Evolutionary conservation across 2,329 filamentous ascomycete species (phyloP).

Genomic region (Fusarium nygamai): DNA sequence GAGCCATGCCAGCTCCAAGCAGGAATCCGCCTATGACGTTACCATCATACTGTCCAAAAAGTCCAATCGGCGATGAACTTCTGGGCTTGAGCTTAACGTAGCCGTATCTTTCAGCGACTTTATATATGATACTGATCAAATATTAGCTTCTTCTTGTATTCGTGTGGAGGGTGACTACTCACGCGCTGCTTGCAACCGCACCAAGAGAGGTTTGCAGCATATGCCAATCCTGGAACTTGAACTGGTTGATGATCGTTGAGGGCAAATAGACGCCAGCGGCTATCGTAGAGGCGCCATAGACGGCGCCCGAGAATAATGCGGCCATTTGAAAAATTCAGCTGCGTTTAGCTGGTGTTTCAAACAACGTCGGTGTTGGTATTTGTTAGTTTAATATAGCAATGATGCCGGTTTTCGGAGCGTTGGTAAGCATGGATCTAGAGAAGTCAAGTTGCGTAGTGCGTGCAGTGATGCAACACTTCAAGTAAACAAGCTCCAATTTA

Average conservation of each 20-base stretch:
- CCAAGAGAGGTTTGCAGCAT: constrained; percentile 73
- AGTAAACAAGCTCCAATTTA: not conserved
- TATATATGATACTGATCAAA: constrained; percentile 54
- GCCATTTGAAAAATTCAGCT: constrained; percentile 39
- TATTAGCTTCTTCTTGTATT: not conserved
- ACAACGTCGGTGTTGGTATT: not conserved
- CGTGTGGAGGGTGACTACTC: constrained; percentile 44
- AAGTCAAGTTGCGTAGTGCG: not conserved
- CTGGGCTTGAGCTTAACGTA: constrained; percentile 59
- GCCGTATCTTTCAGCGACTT: constrained; percentile 55
- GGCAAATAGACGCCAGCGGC: constrained; percentile 70
- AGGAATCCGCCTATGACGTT: constrained; percentile 72
- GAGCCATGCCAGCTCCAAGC: constrained; percentile 72
- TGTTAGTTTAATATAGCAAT: not conserved
- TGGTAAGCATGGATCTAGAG: not conserved
- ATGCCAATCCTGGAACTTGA: constrained; percentile 69
- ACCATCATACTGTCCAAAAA: constrained; percentile 67
- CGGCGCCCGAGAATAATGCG: constrained; percentile 59
- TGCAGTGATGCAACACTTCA: not conserved
- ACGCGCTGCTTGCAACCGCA: constrained; percentile 71
- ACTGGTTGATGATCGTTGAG: constrained; percentile 67
- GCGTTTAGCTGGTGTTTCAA: not conserved
- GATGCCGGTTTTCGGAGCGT: constrained; percentile 23
- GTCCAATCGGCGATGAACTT: constrained; percentile 60
- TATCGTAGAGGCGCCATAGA: constrained; percentile 70